A percentile compares a stretch with the other conserved stretches of the same genome.
Evolutionary conservation across 805 yeast genomes (phyloP).

Genomic region (Gaillardinia entomophila): DNA sequence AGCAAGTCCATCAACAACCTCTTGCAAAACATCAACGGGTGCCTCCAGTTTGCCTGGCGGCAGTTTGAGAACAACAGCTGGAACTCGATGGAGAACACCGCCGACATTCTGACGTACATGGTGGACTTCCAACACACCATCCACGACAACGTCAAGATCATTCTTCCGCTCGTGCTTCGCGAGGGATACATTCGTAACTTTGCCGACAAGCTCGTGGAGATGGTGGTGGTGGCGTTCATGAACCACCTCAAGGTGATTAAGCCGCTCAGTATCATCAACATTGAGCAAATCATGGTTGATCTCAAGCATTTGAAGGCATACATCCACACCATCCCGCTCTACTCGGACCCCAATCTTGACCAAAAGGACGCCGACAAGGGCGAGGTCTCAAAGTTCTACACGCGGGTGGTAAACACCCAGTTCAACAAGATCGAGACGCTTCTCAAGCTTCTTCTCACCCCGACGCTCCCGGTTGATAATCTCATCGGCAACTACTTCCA

Average conservation of each 20-base stretch:
- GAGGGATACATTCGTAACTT: conserved; percentile 68
- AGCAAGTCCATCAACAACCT: conserved; percentile 52
- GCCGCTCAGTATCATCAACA: conserved; percentile 53
- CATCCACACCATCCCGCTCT: conserved; percentile 40
- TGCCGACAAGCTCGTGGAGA: conserved; percentile 71
- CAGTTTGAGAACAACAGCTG: conserved; percentile 76
- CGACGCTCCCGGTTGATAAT: conserved; percentile 53
- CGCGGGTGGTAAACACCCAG: conserved; percentile 39
- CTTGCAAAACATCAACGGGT: conserved; percentile 52
- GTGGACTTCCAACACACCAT: conserved; percentile 48
- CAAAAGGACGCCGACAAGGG: conserved; percentile 8
- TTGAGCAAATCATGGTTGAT: conserved; percentile 76
- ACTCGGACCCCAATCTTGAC: conserved; percentile 34
- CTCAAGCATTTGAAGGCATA: conserved; percentile 55
- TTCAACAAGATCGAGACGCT: conserved; percentile 49
- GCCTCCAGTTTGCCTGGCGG: conserved; percentile 70
- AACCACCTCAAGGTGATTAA: conserved; percentile 53
- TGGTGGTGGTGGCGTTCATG: conserved; percentile 49
- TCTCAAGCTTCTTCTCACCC: conserved; percentile 63
- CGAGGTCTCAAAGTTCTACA: conserved; percentile 22
- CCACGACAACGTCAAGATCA: conserved; percentile 38
- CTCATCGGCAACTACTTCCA: conserved; percentile 62
- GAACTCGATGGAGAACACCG: conserved; percentile 57
- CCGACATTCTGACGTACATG: conserved; percentile 69
- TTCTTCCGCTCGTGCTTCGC: conserved; percentile 56